phyloP scores from a whole-genome alignment of 2,329 filamentous ascomycete species.

The Fonsecaea pedrosoi region DNA sequence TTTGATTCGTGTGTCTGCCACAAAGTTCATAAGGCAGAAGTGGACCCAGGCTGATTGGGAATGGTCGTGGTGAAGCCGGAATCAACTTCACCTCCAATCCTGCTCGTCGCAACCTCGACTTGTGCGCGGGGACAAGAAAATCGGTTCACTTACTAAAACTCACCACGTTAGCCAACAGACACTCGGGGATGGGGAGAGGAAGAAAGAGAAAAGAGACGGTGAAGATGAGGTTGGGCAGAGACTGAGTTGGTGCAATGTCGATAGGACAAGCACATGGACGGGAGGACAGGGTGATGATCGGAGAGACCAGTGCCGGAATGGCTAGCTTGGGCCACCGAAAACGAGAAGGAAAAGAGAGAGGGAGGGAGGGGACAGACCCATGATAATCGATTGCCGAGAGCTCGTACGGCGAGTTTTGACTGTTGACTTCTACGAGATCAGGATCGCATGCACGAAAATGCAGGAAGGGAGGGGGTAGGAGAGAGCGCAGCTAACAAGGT shows the following conservation, averaged over 20 bases:
- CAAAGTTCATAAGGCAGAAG: slow-evolving; percentile 31
- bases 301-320: slow-evolving; percentile 32
- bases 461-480: slow-evolving; percentile 37
- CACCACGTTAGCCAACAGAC: slow-evolving; percentile 31
- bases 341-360: slow-evolving; percentile 16
- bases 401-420: slow-evolving; percentile 36
- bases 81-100: slow-evolving; percentile 18
- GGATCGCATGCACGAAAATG: slow-evolving; percentile 43
- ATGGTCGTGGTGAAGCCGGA: slow-evolving; percentile 25
- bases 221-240: slow-evolving; percentile 31
- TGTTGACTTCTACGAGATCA: slow-evolving; percentile 41
- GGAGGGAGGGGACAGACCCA: slow-evolving; percentile 42
- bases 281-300: slow-evolving; percentile 32
- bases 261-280: slow-evolving; percentile 29
- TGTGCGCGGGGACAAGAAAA: slow-evolving; percentile 26
- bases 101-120: slow-evolving; percentile 19
- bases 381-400: slow-evolving; percentile 44
- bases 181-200: slow-evolving; percentile 16
- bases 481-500: slow-evolving; percentile 42
- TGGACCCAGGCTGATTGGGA: slow-evolving; percentile 35
- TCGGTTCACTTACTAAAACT: slow-evolving; percentile 36
- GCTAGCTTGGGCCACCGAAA: slow-evolving; percentile 39
- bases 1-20: slow-evolving; percentile 23
- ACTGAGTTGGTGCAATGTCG: slow-evolving; percentile 26
- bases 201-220: slow-evolving; percentile 30